A percentile compares a stretch with the other conserved stretches of the same genome.
Evolutionary conservation across 1,284 basidiomycete genomes (phyloP).

Genomic region (Neotropicomus parvogracilis): DNA sequence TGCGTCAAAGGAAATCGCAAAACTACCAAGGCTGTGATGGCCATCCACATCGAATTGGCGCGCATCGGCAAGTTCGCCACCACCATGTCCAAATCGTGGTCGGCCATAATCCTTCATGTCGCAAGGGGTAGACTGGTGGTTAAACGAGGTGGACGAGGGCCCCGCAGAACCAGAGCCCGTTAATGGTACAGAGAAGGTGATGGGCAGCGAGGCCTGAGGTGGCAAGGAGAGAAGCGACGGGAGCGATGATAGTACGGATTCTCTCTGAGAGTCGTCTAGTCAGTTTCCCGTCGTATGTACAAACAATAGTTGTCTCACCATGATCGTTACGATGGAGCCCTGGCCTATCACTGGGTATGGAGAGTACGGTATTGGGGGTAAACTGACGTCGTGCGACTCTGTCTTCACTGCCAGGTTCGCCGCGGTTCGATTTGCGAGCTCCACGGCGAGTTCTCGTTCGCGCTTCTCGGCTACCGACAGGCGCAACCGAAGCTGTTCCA

Average conservation of each 20-base stretch:
- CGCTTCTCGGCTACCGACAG: constrained; percentile 62
- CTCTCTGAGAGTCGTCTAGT: constrained; percentile 31
- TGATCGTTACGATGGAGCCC: constrained; percentile 62
- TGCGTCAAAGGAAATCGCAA: constrained; percentile 71
- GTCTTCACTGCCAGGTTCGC: constrained; percentile 46
- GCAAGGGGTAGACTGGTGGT: constrained; percentile 52
- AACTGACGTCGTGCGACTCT: constrained; percentile 46
- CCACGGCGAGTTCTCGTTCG: constrained; percentile 58
- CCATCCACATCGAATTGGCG: constrained; percentile 51
- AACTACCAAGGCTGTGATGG: constrained; percentile 48
- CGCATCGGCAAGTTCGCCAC: constrained; percentile 35
- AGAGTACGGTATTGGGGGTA: constrained; percentile 40
- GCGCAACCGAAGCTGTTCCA: constrained; percentile 63
- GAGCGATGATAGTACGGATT: constrained; percentile 69
- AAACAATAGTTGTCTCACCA: constrained; percentile 50
- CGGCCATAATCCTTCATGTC: constrained; percentile 56
- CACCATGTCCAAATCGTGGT: constrained; percentile 39
- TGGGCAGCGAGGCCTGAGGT: constrained; percentile 48
- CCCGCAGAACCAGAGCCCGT: constrained; percentile 36
- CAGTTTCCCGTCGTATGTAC: constrained; percentile 14
- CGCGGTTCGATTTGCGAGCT: constrained; percentile 46
- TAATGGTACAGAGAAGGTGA: constrained; percentile 53
- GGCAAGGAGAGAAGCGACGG: constrained; percentile 70
- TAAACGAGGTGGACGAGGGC: constrained; percentile 44
- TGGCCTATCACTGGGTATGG: constrained; percentile 42